Conservation (phyloP, 495 filamentous ascomycete species). For the Lasiosphaeria ovina region DNA sequence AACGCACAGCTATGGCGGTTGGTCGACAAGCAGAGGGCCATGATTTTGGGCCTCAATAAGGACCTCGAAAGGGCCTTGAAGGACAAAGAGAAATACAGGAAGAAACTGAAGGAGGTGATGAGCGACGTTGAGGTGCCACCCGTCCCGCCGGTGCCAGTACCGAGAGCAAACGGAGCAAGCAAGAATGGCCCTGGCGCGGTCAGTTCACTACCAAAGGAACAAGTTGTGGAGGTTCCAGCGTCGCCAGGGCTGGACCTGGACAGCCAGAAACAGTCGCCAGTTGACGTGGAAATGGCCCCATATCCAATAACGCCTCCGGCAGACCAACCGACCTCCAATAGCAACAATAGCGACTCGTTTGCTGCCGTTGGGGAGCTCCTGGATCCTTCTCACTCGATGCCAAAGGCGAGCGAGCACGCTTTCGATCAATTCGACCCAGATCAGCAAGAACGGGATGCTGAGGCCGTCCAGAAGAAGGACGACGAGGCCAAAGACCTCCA, state of each 20-base stretch:
- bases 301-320: constrained; percentile 58
- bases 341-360: constrained; percentile 17
- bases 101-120: constrained; percentile 76
- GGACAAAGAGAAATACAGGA: constrained; percentile 91
- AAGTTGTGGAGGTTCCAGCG: constrained; percentile 34
- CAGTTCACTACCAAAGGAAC: constrained; percentile 28
- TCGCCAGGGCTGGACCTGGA: constrained; percentile 46
- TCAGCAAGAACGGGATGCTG: constrained; percentile 43
- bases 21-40: constrained; percentile 91
- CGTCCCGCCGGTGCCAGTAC: constrained; percentile 17
- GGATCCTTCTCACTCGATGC: constrained; percentile 53
- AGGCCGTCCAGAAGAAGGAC: constrained; percentile 41
- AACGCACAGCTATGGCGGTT: constrained; percentile 93
- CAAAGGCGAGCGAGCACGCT: constrained; percentile 51
- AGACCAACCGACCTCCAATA: constrained; percentile 29
- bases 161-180: constrained; percentile 9
- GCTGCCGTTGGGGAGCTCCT: constrained; percentile 40
- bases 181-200: constrained; percentile 10
- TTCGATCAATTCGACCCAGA: constrained; percentile 53
- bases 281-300: constrained; percentile 52
- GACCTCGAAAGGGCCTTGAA: constrained; percentile 89
- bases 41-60: constrained; percentile 92
- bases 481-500: constrained; percentile 38
- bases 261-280: constrained; percentile 46
- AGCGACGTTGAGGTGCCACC: constrained; percentile 29